These are phyloP conservation scores for Chalciporus chontae DNA, from an alignment of 768 basidiomycete genomes.

Conservation along the genomic window DNA sequence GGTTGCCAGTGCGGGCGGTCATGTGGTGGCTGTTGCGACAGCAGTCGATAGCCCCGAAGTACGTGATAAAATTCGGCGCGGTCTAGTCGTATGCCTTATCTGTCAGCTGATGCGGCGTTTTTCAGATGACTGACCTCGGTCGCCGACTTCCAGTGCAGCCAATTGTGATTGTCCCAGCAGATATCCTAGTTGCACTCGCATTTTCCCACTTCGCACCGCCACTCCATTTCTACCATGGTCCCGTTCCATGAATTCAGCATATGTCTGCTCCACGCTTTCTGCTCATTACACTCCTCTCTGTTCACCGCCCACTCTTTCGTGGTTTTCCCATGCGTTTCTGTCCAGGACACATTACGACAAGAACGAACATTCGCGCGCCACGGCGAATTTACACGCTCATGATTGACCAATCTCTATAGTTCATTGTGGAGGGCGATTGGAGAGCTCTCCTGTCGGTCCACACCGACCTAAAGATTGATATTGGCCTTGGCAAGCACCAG, in stretches of 20 bases:
- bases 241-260: too few relatives aligned
- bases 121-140: background rate
- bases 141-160: too few relatives aligned
- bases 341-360: too few relatives aligned
- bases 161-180: background rate
- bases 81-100: background rate
- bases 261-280: background rate
- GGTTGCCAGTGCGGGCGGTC: slow-evolving; percentile 53
- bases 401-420: background rate
- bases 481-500: too few relatives aligned
- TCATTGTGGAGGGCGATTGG: background rate
- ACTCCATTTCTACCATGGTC: background rate
- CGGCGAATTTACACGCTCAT: too few relatives aligned
- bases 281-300: background rate
- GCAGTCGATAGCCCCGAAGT: background rate
- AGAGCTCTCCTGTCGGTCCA: too few relatives aligned
- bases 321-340: background rate
- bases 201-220: background rate
- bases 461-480: too few relatives aligned
- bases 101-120: background rate
- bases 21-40: slow-evolving; percentile 52
- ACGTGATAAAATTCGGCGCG: background rate
- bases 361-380: background rate
- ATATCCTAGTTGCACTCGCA: background rate
- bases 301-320: background rate